Percentiles rank a stretch among this genome's conserved stretches.
phyloP scores from a whole-genome alignment of 371 early-diverging fungal genomes.

The Mortierella sp. region DNA sequence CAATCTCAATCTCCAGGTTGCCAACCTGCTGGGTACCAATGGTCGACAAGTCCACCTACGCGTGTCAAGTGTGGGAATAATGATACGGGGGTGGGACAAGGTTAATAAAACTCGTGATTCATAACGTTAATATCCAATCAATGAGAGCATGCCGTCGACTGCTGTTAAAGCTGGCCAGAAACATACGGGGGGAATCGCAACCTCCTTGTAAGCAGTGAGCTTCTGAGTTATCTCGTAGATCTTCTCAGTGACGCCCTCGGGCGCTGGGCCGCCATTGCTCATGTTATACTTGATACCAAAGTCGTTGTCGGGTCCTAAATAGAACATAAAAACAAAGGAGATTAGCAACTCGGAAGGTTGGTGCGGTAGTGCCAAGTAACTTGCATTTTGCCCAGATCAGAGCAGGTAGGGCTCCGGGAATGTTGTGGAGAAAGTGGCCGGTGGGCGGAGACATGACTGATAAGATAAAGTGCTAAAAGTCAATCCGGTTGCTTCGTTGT shows the following conservation, averaged over 20 bases:
- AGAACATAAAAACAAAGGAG: neutral
- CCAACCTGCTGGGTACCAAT: constrained; percentile 71
- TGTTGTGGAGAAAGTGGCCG: neutral
- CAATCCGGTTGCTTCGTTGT: neutral
- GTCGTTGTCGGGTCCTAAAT: constrained; percentile 87
- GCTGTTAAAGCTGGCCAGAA: neutral
- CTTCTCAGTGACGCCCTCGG: constrained; percentile 91
- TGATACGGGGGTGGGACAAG: constrained; percentile 3
- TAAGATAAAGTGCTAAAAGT: neutral
- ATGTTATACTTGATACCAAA: constrained; percentile 99
- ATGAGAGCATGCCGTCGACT: constrained; percentile 10
- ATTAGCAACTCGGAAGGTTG: too few relatives aligned
- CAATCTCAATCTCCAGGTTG: constrained; percentile 80
- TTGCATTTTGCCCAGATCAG: neutral
- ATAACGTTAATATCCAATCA: constrained; percentile 18
- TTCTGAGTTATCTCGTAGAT: constrained; percentile 85
- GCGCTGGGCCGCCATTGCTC: constrained; percentile 96
- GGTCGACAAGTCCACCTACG: constrained; percentile 79
- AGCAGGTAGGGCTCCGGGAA: too few relatives aligned
- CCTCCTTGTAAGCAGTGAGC: constrained; percentile 73
- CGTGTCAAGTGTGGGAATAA: neutral
- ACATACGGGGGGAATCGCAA: constrained; percentile 76
- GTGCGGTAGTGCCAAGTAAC: neutral
- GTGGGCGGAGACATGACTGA: neutral
- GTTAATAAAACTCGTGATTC: neutral